Evolutionary conservation across 495 filamentous ascomycete genomes (phyloP).

Genomic region (Tuber borchii): DNA sequence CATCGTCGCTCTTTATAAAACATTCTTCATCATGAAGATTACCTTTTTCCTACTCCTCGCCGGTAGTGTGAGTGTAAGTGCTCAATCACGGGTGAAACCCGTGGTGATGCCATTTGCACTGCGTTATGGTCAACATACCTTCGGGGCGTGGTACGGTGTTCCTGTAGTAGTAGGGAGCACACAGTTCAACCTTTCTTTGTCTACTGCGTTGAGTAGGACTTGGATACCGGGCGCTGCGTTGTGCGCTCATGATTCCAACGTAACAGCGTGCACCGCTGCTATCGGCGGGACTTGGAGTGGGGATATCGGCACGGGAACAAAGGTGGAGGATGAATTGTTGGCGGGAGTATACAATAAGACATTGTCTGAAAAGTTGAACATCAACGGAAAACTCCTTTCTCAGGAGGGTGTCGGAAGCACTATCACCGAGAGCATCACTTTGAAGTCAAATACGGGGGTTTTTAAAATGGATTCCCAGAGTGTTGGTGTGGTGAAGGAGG

Average conservation of each 20-base stretch:
- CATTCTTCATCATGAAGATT: neutral
- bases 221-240: constrained; percentile 30
- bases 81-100: constrained; percentile 15
- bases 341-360: constrained; percentile 26
- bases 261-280: constrained; percentile 11
- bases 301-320: constrained; percentile 4
- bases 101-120: constrained; percentile 35
- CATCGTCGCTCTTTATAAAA: neutral
- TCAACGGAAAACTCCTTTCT: constrained; percentile 20
- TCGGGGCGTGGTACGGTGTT: constrained; percentile 25
- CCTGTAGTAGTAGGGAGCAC: constrained; percentile 25
- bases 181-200: constrained; percentile 30
- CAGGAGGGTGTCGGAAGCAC: constrained; percentile 23
- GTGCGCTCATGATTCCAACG: constrained; percentile 16
- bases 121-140: constrained; percentile 18
- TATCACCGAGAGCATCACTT: constrained; percentile 19
- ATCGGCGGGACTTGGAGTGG: constrained; percentile 26
- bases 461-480: constrained; percentile 23
- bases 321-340: constrained; percentile 17
- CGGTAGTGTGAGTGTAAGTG: neutral
- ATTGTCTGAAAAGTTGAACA: neutral
- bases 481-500: constrained; percentile 23
- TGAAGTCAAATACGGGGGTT: constrained; percentile 23
- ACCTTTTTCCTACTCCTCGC: constrained; percentile 11
- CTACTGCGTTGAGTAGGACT: constrained; percentile 19